These are phyloP conservation scores for Pseudocohnilembus persalinus DNA, from an alignment of 169 alveolate species.

Conservation along the genomic window DNA sequence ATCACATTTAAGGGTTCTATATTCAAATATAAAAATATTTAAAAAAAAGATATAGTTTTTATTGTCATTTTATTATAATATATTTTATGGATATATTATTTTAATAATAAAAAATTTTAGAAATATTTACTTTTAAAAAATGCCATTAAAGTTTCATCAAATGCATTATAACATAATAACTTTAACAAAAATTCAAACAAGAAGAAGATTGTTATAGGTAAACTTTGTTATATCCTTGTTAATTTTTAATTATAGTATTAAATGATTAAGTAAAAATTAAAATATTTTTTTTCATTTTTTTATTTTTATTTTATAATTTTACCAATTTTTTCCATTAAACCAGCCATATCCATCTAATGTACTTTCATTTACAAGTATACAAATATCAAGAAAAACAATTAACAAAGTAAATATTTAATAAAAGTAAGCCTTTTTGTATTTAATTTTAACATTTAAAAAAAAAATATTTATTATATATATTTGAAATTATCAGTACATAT, in stretches of 20 bases:
- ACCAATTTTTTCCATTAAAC: too few species aligned
- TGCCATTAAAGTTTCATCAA: neutral
- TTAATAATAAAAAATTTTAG: too few species aligned
- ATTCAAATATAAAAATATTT: too few species aligned
- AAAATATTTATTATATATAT: too few species aligned
- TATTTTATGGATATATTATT: too few species aligned
- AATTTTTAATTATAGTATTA: too few species aligned
- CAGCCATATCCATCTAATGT: too few species aligned
- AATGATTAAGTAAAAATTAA: too few species aligned
- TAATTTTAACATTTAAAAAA: neutral
- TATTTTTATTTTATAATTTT: too few species aligned
- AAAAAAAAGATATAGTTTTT: too few species aligned
- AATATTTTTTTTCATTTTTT: too few species aligned
- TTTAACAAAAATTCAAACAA: neutral
- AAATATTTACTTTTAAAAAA: neutral
- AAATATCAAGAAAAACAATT: neutral
- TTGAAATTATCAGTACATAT: neutral
- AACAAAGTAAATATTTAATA: neutral
- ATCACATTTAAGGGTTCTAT: neutral
- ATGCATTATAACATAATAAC: neutral
- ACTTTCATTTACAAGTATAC: neutral
- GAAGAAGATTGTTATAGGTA: neutral
- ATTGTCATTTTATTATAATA: too few species aligned
- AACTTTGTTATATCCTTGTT: neutral
- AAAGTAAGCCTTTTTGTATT: neutral